These are phyloP conservation scores for Aspergillus sp. DNA, from an alignment of 2,329 filamentous ascomycete species.

Conservation along the genomic window DNA sequence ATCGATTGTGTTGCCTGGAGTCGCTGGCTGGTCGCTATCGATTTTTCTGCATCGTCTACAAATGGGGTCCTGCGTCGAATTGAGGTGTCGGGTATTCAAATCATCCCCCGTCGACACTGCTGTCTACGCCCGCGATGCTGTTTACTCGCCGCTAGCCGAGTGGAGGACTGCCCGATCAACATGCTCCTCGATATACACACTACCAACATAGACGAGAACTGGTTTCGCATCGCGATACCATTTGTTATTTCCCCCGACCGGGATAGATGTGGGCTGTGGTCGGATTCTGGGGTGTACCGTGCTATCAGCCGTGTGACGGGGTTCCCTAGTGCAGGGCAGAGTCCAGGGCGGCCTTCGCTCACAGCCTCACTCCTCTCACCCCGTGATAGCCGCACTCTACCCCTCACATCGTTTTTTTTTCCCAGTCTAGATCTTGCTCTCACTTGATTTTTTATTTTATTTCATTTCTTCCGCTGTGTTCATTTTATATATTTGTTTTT, in stretches of 20 bases:
- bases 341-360: conserved; percentile 13
- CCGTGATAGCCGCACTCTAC: conserved; percentile 20
- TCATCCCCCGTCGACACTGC: conserved; percentile 14
- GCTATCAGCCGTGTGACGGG: conserved; percentile 10
- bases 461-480: neutral
- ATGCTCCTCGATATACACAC: neutral
- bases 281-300: conserved; percentile 2
- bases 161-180: conserved; percentile 13
- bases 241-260: neutral
- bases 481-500: conserved; percentile 3
- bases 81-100: conserved; percentile 11
- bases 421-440: conserved; percentile 4
- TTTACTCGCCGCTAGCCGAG: conserved; percentile 17
- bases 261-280: neutral
- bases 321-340: conserved; percentile 9
- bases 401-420: conserved; percentile 16
- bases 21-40: conserved; percentile 2
- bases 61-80: conserved; percentile 8
- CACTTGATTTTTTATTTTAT: conserved; percentile 1
- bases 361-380: conserved; percentile 21
- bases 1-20: neutral
- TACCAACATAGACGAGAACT: conserved; percentile 9
- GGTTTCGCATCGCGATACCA: neutral
- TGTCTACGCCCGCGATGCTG: conserved; percentile 16
- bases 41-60: neutral